Conservation (phyloP, 2,329 filamentous ascomycete genomes). For the Calonectria pauciramosa region DNA sequence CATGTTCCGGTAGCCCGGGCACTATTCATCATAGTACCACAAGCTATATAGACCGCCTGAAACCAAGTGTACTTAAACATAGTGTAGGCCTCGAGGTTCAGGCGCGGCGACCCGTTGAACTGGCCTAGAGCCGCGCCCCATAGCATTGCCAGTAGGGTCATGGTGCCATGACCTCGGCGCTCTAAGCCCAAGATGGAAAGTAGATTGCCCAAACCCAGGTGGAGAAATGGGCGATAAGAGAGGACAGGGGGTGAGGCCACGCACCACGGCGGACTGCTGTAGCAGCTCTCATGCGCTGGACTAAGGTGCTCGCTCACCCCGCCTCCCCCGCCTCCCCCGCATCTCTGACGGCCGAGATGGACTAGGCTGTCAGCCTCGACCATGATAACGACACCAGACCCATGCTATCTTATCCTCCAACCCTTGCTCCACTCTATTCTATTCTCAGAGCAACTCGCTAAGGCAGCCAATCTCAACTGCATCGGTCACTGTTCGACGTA, state of each 20-base stretch:
- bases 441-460: background rate
- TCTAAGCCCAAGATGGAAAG: conserved; percentile 33
- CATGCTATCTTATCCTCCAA: conserved; percentile 4
- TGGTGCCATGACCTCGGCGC: background rate
- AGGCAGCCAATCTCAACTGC: background rate
- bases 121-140: background rate
- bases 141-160: background rate
- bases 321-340: conserved; percentile 33
- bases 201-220: conserved; percentile 41
- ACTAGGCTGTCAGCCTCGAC: background rate
- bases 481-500: background rate
- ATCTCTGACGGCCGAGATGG: conserved; percentile 4
- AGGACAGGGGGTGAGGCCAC: conserved; percentile 6
- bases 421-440: conserved; percentile 9
- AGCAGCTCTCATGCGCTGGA: too few relatives aligned
- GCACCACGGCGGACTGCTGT: background rate
- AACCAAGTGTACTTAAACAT: background rate
- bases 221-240: conserved; percentile 19
- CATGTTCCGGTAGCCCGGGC: background rate
- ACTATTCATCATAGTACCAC: background rate
- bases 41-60: background rate
- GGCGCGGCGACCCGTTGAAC: background rate
- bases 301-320: background rate
- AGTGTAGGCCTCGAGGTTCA: background rate
- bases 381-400: background rate